A percentile compares a stretch with the other conserved stretches of the same genome.
Conservation (phyloP, 305 asterid species). For the Caryopteris hybrid region DNA sequence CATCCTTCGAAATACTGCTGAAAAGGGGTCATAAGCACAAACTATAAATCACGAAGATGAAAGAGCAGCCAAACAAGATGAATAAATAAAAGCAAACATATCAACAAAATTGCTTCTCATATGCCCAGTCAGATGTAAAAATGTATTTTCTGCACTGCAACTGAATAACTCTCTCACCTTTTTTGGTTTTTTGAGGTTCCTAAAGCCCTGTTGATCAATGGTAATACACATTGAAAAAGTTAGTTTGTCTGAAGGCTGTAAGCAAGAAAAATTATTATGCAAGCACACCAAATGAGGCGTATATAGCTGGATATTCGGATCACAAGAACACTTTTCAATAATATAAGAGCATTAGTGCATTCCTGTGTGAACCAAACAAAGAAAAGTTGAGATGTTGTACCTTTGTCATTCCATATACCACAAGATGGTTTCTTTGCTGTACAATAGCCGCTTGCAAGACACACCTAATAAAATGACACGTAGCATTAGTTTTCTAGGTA, state of each 20-base stretch:
- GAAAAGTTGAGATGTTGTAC: background rate
- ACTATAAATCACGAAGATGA: background rate
- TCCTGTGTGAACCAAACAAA: background rate
- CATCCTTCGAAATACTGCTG: background rate
- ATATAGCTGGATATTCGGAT: background rate
- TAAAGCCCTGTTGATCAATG: constrained; percentile 7
- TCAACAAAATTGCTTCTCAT: background rate
- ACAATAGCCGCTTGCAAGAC: background rate
- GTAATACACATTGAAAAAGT: background rate
- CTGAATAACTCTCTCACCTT: background rate
- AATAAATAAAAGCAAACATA: background rate
- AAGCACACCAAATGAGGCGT: background rate
- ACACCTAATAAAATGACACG: constrained; percentile 2
- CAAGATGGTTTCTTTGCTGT: background rate
- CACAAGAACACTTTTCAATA: no score
- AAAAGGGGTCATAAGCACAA: background rate
- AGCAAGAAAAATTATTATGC: background rate
- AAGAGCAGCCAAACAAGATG: background rate
- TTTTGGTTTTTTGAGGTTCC: background rate
- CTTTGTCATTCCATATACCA: constrained; percentile 1
- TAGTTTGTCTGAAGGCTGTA: background rate
- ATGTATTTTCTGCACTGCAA: background rate
- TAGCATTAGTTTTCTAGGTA: background rate
- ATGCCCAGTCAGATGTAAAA: background rate
- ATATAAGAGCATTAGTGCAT: no score